These are phyloP conservation scores for Rhexocercosporidium sp. DNA, from an alignment of 2,329 filamentous ascomycete species.

Conservation along the genomic window DNA sequence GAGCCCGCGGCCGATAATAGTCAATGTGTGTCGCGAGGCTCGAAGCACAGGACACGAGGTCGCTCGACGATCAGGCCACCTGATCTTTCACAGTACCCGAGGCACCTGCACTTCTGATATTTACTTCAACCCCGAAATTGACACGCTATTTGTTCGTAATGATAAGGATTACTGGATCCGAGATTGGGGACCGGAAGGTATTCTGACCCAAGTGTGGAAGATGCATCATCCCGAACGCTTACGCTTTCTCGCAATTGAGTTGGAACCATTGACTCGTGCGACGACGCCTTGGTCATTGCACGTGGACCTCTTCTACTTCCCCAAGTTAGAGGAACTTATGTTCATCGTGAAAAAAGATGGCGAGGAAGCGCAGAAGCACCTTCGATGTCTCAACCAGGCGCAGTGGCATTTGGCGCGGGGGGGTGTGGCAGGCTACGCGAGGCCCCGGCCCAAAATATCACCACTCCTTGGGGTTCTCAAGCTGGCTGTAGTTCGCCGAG, in stretches of 20 bases:
- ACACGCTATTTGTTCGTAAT: not conserved
- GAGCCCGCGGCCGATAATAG: not conserved
- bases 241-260: not conserved
- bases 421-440: not conserved
- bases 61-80: not conserved
- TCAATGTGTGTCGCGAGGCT: not conserved
- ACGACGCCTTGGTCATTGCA: not conserved
- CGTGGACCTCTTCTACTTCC: not conserved
- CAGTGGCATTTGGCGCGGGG: not conserved
- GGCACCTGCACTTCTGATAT: not conserved
- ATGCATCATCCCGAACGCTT: not conserved
- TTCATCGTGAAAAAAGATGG: not conserved
- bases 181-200: not conserved
- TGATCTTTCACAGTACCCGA: not conserved
- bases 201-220: not conserved
- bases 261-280: not conserved
- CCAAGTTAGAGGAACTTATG: not conserved
- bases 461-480: not conserved
- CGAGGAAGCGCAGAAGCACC: not conserved
- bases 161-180: not conserved
- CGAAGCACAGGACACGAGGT: not conserved
- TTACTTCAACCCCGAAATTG: not conserved
- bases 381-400: not conserved
- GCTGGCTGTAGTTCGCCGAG: not conserved
- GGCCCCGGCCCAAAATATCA: not conserved